Percentiles rank a stretch among this genome's conserved stretches.
Evolutionary conservation across 2,329 filamentous ascomycete species (phyloP).

Genomic region (Nigrospora osmanthi): DNA sequence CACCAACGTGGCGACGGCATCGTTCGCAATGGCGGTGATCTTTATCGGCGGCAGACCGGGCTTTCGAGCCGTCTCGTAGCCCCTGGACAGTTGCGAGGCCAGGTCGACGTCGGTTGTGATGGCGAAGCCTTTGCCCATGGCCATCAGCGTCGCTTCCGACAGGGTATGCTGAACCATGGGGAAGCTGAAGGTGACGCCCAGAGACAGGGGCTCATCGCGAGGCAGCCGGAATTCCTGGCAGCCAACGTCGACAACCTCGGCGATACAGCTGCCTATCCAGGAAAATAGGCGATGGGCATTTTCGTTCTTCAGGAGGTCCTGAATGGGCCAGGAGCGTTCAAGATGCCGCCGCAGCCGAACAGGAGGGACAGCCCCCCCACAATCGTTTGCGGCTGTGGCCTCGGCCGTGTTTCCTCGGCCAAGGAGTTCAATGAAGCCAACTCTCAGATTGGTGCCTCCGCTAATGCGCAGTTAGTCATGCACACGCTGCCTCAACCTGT

Average conservation of each 20-base stretch:
- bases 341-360: constrained; percentile 47
- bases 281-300: constrained; percentile 67
- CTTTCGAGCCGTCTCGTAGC: constrained; percentile 45
- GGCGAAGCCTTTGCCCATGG: constrained; percentile 65
- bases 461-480: constrained; percentile 24
- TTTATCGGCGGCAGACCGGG: constrained; percentile 53
- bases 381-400: background rate
- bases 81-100: constrained; percentile 47
- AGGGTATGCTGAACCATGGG: constrained; percentile 59
- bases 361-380: constrained; percentile 6
- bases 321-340: constrained; percentile 69
- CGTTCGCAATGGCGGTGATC: constrained; percentile 73
- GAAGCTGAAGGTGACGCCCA: constrained; percentile 66
- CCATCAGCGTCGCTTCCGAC: constrained; percentile 54
- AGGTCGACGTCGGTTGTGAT: constrained; percentile 54
- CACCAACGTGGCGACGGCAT: constrained; percentile 71
- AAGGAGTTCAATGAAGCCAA: constrained; percentile 57
- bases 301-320: constrained; percentile 64
- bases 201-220: constrained; percentile 39
- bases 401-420: constrained; percentile 22
- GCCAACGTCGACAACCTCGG: constrained; percentile 59
- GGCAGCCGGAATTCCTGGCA: constrained; percentile 33
- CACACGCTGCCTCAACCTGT: background rate
- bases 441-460: constrained; percentile 61
- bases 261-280: constrained; percentile 77